Percentiles rank a stretch among this genome's conserved stretches.
phyloP scores from a whole-genome alignment of 139 green algal genomes.

The Coelastrella sp. region DNA sequence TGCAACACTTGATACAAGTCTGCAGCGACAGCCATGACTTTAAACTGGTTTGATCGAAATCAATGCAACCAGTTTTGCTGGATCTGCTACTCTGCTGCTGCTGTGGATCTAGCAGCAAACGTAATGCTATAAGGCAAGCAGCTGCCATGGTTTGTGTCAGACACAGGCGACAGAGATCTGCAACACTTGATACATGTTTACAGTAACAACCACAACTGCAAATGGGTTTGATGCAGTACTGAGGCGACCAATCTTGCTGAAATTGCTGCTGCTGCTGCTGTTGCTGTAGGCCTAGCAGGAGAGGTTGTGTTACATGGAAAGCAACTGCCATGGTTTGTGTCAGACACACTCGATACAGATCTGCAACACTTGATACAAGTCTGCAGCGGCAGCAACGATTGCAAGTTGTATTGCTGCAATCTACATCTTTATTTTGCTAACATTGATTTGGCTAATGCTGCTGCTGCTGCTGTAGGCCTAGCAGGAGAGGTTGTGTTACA shows the following conservation, averaged over 20 bases:
- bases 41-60: no score
- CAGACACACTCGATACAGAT: constrained; percentile 52
- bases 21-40: no score
- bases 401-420: no score
- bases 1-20: no score
- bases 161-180: no score
- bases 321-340: constrained; percentile 69
- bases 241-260: no score
- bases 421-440: not conserved
- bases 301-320: constrained; percentile 69
- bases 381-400: constrained; percentile 6
- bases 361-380: constrained; percentile 43
- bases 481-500: constrained; percentile 60
- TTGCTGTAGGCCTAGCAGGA: constrained; percentile 8
- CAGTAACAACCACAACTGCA: no score
- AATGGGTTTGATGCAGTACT: no score
- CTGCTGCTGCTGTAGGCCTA: constrained; percentile 16
- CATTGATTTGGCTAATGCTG: not conserved
- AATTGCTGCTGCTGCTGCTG: constrained; percentile 18
- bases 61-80: no score
- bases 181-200: no score
- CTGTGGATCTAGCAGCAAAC: constrained; percentile 6
- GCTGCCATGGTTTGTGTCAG: no score
- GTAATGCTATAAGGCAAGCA: no score
- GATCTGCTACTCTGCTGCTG: constrained; percentile 25